These are phyloP conservation scores for Colletotrichum sublineola DNA, from an alignment of 2,329 filamentous ascomycete genomes.

Conservation along the genomic window DNA sequence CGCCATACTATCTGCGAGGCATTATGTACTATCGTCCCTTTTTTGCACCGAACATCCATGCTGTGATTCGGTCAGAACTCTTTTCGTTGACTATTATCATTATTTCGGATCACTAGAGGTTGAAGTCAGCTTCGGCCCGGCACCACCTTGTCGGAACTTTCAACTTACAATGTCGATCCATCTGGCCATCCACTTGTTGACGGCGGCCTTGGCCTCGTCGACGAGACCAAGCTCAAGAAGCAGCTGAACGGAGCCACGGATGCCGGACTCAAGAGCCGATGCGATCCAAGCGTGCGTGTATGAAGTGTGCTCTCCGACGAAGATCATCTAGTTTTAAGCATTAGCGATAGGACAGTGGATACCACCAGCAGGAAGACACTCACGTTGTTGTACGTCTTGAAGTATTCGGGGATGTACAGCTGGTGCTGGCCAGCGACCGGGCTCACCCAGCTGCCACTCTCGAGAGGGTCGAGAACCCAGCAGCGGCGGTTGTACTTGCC, in stretches of 20 bases:
- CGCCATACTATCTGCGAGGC: slow-evolving; percentile 21
- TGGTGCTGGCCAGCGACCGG: slow-evolving; percentile 76
- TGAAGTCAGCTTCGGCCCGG: slow-evolving; percentile 3
- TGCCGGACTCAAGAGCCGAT: slow-evolving; percentile 75
- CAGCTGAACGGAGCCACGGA: slow-evolving; percentile 74
- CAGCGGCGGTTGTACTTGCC: slow-evolving; percentile 75
- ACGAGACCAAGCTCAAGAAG: slow-evolving; percentile 75
- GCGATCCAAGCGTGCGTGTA: slow-evolving; percentile 81
- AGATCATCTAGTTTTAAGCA: slow-evolving; percentile 63
- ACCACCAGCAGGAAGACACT: slow-evolving; percentile 36
- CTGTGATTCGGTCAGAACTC: not conserved
- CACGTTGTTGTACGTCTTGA: slow-evolving; percentile 74
- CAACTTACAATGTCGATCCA: slow-evolving; percentile 66
- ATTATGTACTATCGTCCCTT: slow-evolving; percentile 5
- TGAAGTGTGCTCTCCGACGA: slow-evolving; percentile 77
- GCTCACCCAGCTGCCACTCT: slow-evolving; percentile 72
- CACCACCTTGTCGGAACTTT: not conserved
- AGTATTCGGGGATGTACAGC: slow-evolving; percentile 79
- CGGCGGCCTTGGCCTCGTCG: slow-evolving; percentile 76
- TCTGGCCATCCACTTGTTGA: slow-evolving; percentile 76
- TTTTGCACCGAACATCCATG: not conserved
- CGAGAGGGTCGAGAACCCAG: slow-evolving; percentile 73
- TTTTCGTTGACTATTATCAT: slow-evolving; percentile 6
- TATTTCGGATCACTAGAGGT: slow-evolving; percentile 14
- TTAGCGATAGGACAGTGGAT: not conserved